Percentiles rank a stretch among this genome's conserved stretches.
Evolutionary conservation across 176 grass and related monocot genomes (phyloP).

Genomic region (Oropetium thomaeum): DNA sequence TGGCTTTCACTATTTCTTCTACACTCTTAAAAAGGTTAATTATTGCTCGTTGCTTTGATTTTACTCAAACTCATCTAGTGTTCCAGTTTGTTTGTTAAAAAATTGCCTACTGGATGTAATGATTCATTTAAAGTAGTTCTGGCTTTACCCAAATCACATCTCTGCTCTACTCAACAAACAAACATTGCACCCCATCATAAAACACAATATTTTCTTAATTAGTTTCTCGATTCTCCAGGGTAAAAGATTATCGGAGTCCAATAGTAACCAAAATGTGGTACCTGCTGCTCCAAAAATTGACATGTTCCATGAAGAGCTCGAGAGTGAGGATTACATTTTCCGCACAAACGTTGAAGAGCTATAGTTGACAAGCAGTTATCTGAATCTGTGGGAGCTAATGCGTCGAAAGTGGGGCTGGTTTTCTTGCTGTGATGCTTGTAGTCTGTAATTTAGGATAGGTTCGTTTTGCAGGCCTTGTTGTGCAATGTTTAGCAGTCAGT

Average conservation of each 20-base stretch:
- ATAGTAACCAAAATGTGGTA: constrained; percentile 1
- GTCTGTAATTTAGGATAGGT: background rate
- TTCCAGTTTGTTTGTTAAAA: background rate
- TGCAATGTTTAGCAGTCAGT: background rate
- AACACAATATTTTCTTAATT: background rate
- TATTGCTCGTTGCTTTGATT: background rate
- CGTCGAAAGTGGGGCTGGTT: background rate
- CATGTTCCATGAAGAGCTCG: constrained; percentile 80
- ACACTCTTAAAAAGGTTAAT: constrained; percentile 72
- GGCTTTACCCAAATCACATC: background rate
- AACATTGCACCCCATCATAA: background rate
- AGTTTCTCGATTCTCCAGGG: constrained; percentile 39
- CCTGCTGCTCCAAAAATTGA: constrained; percentile 41
- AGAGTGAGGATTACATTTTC: constrained; percentile 80
- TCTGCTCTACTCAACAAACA: background rate
- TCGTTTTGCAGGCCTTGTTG: background rate
- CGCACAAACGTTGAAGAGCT: constrained; percentile 48
- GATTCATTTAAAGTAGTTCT: background rate
- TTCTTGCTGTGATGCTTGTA: background rate
- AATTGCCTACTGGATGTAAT: background rate
- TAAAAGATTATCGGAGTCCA: constrained; percentile 32
- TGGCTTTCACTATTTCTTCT: constrained; percentile 91
- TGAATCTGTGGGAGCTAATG: background rate
- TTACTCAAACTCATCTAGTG: background rate
- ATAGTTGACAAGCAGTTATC: background rate